A percentile compares a stretch with the other conserved stretches of the same genome.
phyloP scores from a whole-genome alignment of 1,284 basidiomycete genomes.

The Gomphus bonarii region DNA sequence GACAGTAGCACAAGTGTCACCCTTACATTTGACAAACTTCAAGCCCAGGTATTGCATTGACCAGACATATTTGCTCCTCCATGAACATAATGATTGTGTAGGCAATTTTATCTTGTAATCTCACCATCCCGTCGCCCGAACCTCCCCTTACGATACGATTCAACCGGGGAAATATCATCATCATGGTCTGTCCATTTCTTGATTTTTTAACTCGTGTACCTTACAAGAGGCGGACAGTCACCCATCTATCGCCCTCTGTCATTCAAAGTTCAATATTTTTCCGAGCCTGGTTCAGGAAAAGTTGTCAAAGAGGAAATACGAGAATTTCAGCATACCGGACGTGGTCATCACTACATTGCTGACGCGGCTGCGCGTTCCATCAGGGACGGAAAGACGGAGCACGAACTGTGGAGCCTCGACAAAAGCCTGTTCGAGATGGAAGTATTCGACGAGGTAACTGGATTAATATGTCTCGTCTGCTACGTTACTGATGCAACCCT shows the following conservation, averaged over 20 bases:
- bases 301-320: conserved; percentile 45
- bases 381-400: conserved; percentile 66
- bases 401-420: conserved; percentile 60
- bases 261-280: conserved; percentile 54
- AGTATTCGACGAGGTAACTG: conserved; percentile 68
- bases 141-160: conserved; percentile 57
- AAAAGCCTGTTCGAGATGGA: conserved; percentile 73
- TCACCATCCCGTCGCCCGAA: conserved; percentile 33
- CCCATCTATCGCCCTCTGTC: conserved; percentile 55
- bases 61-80: not conserved
- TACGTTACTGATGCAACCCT: not conserved
- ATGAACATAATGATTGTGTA: conserved; percentile 23
- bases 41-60: conserved; percentile 24
- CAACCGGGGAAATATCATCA: conserved; percentile 53
- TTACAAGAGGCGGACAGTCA: conserved; percentile 14
- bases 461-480: not conserved
- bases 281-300: conserved; percentile 38
- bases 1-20: conserved; percentile 72
- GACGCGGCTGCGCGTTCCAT: conserved; percentile 80
- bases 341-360: conserved; percentile 67
- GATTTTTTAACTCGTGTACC: not conserved
- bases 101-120: conserved; percentile 56
- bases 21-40: conserved; percentile 51
- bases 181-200: conserved; percentile 22
- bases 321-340: conserved; percentile 45